Percentiles rank a stretch among this genome's conserved stretches.
Evolutionary conservation across 495 filamentous ascomycete genomes (phyloP).

Genomic region (Tuber umbilicatum): DNA sequence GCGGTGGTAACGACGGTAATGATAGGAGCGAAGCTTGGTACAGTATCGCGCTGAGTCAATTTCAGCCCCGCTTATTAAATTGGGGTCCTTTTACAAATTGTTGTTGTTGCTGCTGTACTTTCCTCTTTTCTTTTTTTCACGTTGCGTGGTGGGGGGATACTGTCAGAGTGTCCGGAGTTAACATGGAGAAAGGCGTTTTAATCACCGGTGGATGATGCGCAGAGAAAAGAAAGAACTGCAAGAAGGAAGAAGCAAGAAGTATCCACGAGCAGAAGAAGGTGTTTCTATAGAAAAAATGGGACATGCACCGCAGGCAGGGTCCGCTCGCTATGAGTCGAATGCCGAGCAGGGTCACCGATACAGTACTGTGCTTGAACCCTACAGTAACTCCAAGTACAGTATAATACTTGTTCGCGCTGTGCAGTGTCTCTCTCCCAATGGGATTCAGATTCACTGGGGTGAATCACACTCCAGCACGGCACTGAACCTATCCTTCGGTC

Average conservation of each 20-base stretch:
- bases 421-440: neutral
- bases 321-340: neutral
- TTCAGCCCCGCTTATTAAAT: constrained; percentile 5
- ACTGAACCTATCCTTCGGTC: no score
- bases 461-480: no score
- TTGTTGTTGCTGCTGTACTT: neutral
- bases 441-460: neutral
- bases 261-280: neutral
- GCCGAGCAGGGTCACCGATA: neutral
- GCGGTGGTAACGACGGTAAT: neutral
- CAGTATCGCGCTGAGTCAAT: neutral
- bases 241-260: neutral
- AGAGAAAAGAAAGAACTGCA: neutral
- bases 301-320: neutral
- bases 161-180: neutral
- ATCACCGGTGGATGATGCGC: neutral
- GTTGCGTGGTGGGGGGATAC: no score
- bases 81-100: neutral
- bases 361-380: neutral
- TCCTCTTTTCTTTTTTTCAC: neutral
- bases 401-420: no score
- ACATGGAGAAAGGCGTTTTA: neutral
- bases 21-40: neutral
- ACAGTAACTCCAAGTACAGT: neutral
- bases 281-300: no score